A percentile compares a stretch with the other conserved stretches of the same genome.
phyloP scores from a whole-genome alignment of 768 basidiomycete species.

The Leccinum pellstonianum region DNA sequence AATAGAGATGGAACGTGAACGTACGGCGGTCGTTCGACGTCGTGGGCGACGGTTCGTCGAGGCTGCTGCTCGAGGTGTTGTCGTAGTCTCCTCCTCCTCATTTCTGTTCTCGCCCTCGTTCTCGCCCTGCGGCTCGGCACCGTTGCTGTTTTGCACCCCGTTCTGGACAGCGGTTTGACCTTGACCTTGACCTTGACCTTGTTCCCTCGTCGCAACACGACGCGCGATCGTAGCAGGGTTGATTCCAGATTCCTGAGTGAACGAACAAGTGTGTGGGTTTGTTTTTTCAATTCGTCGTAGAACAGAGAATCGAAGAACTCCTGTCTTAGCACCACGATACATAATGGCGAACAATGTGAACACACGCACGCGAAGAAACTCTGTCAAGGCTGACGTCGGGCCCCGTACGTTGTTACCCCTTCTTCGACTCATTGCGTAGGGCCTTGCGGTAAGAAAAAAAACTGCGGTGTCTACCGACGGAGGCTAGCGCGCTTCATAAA shows the following conservation, averaged over 20 bases:
- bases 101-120: conserved; percentile 8
- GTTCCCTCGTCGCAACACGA: conserved; percentile 33
- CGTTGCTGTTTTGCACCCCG: conserved; percentile 9
- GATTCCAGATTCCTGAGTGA: conserved; percentile 50
- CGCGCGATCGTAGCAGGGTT: conserved; percentile 42
- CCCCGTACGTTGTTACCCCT: conserved; percentile 65
- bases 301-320: not conserved
- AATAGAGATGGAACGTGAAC: not conserved
- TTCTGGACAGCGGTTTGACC: conserved; percentile 32
- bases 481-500: not conserved
- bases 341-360: not conserved
- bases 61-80: not conserved
- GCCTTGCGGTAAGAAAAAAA: conserved; percentile 13
- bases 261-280: not conserved
- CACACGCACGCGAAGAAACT: conserved; percentile 65
- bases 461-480: not conserved
- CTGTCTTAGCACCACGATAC: not conserved
- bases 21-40: conserved; percentile 11
- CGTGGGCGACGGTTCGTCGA: conserved; percentile 20
- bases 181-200: conserved; percentile 26
- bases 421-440: conserved; percentile 28
- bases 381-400: conserved; percentile 80
- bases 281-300: conserved; percentile 19
- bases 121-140: conserved; percentile 16
- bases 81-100: not conserved